Evolutionary conservation across 2,329 filamentous ascomycete species (phyloP).

Genomic region (Plectosphaerella plurivora): DNA sequence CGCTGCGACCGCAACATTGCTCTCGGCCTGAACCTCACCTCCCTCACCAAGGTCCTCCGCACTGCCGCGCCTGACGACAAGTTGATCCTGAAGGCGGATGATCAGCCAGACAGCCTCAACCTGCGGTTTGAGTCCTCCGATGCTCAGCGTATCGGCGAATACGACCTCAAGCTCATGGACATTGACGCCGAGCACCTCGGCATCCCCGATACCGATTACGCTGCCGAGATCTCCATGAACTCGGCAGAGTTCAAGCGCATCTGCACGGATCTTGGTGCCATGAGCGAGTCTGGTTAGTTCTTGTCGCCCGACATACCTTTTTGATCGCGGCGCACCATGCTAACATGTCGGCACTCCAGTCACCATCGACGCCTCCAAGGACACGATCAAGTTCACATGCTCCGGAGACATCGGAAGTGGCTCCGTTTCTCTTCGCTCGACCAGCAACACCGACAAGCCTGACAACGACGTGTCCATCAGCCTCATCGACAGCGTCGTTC

Average conservation of each 20-base stretch:
- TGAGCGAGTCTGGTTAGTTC: slow-evolving; percentile 88
- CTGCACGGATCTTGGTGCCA: slow-evolving; percentile 82
- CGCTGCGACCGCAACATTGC: slow-evolving; percentile 99
- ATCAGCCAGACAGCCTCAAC: slow-evolving; percentile 93
- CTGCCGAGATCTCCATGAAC: slow-evolving; percentile 86
- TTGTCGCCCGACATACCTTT: neutral
- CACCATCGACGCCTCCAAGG: slow-evolving; percentile 92
- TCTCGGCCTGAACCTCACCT: slow-evolving; percentile 93
- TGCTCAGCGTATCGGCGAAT: slow-evolving; percentile 92
- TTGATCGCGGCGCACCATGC: neutral
- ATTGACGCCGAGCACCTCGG: slow-evolving; percentile 99
- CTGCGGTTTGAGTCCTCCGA: slow-evolving; percentile 88
- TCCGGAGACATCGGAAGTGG: slow-evolving; percentile 94
- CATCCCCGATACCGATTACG: slow-evolving; percentile 98
- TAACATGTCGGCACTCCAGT: slow-evolving; percentile 48
- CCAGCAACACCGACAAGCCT: slow-evolving; percentile 86
- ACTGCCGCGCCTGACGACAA: slow-evolving; percentile 93
- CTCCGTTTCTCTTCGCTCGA: slow-evolving; percentile 83
- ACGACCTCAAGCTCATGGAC: slow-evolving; percentile 99
- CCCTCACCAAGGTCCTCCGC: slow-evolving; percentile 94
- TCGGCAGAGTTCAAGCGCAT: slow-evolving; percentile 89
- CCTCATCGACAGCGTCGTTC: slow-evolving; percentile 83
- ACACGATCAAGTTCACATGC: slow-evolving; percentile 93
- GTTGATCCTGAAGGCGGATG: slow-evolving; percentile 94
- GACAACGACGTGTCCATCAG: slow-evolving; percentile 82